Percentiles rank a stretch among this genome's conserved stretches.
phyloP scores from a whole-genome alignment of 176 grass and related monocot genomes.

The Cenchrus purpureus region DNA sequence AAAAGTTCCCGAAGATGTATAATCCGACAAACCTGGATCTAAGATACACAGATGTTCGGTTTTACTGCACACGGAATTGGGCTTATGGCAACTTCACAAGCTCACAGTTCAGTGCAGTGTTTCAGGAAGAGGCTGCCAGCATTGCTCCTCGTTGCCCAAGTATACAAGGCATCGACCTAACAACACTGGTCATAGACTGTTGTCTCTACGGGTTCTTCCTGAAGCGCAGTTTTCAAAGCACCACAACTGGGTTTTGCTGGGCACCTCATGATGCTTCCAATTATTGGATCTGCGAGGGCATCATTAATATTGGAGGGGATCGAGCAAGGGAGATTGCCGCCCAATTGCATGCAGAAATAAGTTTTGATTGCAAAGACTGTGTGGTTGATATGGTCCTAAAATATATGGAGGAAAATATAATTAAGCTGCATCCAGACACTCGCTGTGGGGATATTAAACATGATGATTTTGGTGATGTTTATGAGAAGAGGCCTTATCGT shows the following conservation, averaged over 20 bases:
- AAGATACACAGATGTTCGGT: too few relatives aligned
- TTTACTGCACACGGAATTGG: too few relatives aligned
- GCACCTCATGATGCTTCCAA: background rate
- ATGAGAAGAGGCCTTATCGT: background rate
- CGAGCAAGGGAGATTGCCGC: background rate
- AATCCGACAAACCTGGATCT: too few relatives aligned
- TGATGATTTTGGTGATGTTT: too few relatives aligned
- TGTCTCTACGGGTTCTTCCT: background rate
- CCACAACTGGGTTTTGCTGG: background rate
- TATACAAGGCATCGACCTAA: background rate
- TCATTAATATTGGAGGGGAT: background rate
- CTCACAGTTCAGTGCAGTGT: background rate
- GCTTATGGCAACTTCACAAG: background rate
- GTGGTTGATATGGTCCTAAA: accelerated
- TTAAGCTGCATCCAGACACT: too few relatives aligned
- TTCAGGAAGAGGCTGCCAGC: background rate
- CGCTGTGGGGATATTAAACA: too few relatives aligned
- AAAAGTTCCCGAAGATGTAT: too few relatives aligned
- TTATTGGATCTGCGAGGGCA: conserved; percentile 24
- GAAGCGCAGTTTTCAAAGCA: background rate
- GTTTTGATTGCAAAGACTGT: background rate
- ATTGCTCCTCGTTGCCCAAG: background rate
- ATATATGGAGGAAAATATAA: accelerated
- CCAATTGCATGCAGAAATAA: background rate
- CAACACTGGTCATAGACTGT: background rate